Percentiles rank a stretch among this genome's conserved stretches.
Conservation (phyloP, 2,329 filamentous ascomycete species). For the Hymenoscyphus occultus region DNA sequence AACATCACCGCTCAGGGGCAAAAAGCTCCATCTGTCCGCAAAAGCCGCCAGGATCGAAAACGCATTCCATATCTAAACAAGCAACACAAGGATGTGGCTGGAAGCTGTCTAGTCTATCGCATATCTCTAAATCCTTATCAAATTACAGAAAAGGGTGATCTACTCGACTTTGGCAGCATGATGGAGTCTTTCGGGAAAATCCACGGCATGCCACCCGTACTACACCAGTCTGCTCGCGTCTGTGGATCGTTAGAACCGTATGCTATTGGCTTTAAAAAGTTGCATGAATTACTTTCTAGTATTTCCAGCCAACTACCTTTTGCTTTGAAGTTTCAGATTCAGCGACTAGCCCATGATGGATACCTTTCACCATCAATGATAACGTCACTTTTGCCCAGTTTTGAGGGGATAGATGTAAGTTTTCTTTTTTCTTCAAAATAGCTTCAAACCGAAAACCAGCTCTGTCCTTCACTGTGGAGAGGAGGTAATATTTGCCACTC, state of each 20-base stretch:
- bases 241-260: neutral
- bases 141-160: neutral
- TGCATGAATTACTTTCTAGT: neutral
- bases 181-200: constrained; percentile 6
- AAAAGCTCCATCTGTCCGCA: constrained; percentile 1
- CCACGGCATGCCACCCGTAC: constrained; percentile 3
- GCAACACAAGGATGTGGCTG: constrained; percentile 7
- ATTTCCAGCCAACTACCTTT: neutral
- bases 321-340: constrained; percentile 12
- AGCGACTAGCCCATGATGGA: constrained; percentile 49
- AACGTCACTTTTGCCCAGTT: constrained; percentile 43
- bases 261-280: neutral
- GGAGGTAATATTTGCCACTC: neutral
- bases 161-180: neutral
- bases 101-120: constrained; percentile 12
- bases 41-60: constrained; percentile 13
- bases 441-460: neutral
- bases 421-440: neutral
- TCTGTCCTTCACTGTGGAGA: neutral
- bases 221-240: constrained; percentile 8
- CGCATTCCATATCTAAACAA: constrained; percentile 37
- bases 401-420: constrained; percentile 31
- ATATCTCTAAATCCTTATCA: neutral
- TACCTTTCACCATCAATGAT: constrained; percentile 57
- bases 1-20: constrained; percentile 10